Evolutionary conservation across 495 filamentous ascomycete species (phyloP).

Genomic region (Aspergillus campestris): DNA sequence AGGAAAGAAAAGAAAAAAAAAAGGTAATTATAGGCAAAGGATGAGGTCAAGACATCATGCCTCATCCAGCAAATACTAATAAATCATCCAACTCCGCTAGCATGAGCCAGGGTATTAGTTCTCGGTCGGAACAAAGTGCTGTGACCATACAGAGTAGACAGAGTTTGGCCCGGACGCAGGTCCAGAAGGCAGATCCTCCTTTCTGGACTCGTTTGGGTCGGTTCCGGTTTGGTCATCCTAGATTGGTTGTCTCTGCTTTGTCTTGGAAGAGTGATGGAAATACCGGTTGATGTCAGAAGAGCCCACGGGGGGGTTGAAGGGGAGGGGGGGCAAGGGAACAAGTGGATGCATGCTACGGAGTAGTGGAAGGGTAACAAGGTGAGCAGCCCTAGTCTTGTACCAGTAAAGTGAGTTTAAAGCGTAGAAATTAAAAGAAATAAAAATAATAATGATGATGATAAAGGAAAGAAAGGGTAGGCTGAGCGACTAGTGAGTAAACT

Average conservation of each 20-base stretch:
- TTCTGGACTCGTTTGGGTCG: constrained; percentile 32
- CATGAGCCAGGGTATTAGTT: constrained; percentile 26
- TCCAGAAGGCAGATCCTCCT: constrained; percentile 41
- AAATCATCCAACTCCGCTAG: constrained; percentile 25
- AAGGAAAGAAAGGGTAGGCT: constrained; percentile 5
- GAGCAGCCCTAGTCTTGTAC: constrained; percentile 9
- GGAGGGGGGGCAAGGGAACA: constrained; percentile 14
- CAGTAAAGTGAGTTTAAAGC: constrained; percentile 1
- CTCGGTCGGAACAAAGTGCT: constrained; percentile 29
- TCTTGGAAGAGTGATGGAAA: constrained; percentile 22
- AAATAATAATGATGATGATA: not conserved
- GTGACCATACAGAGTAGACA: constrained; percentile 30
- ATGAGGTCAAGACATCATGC: constrained; percentile 41
- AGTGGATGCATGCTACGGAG: constrained; percentile 33
- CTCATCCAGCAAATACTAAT: constrained; percentile 20
- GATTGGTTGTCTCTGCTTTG: constrained; percentile 27
- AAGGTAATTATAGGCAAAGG: constrained; percentile 13
- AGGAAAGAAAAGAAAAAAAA: constrained; percentile 12
- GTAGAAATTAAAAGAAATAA: too few relatives aligned
- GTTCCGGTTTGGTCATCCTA: constrained; percentile 28
- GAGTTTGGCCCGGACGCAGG: constrained; percentile 42
- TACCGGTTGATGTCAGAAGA: constrained; percentile 39
- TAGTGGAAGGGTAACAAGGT: constrained; percentile 17
- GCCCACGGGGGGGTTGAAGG: constrained; percentile 15
- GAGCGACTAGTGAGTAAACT: too few relatives aligned